A percentile compares a stretch with the other conserved stretches of the same genome.
Evolutionary conservation across 2,329 filamentous ascomycete species (phyloP).

Genomic region (Neocucurbitaria cava): DNA sequence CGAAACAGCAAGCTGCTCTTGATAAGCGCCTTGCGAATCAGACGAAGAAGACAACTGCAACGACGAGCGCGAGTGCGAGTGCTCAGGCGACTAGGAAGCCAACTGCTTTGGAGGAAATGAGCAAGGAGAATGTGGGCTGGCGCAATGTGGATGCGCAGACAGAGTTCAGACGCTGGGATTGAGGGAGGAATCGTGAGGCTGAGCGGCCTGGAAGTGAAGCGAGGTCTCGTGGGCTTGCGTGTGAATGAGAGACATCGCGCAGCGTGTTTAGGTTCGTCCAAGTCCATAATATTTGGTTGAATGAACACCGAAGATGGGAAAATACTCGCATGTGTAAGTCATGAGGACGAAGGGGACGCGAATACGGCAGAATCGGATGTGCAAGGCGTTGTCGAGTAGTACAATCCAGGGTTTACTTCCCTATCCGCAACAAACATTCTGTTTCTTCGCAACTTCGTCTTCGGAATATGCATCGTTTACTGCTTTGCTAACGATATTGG

Average conservation of each 20-base stretch:
- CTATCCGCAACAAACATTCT: no score
- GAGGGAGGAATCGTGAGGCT: constrained; percentile 1
- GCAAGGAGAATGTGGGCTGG: constrained; percentile 40
- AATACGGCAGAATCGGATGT: neutral
- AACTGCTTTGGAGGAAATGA: constrained; percentile 37
- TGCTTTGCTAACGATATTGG: neutral
- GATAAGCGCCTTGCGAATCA: constrained; percentile 34
- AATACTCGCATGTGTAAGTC: neutral
- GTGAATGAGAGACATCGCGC: no score
- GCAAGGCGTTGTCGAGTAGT: neutral
- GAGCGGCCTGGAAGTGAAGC: no score
- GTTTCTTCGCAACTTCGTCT: neutral
- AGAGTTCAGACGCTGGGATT: constrained; percentile 37
- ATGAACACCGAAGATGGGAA: no score
- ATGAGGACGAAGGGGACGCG: neutral
- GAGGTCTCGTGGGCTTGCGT: neutral
- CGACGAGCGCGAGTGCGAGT: constrained; percentile 9
- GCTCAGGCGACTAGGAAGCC: constrained; percentile 26
- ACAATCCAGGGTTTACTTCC: no score
- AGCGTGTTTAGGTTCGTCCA: no score
- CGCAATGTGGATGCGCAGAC: constrained; percentile 37
- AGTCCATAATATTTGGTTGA: no score
- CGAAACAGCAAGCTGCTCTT: constrained; percentile 37
- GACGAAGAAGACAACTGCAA: constrained; percentile 19
- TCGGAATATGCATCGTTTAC: neutral